These are phyloP conservation scores for Withania somnifera DNA, from an alignment of 305 asterid species.

Conservation along the genomic window DNA sequence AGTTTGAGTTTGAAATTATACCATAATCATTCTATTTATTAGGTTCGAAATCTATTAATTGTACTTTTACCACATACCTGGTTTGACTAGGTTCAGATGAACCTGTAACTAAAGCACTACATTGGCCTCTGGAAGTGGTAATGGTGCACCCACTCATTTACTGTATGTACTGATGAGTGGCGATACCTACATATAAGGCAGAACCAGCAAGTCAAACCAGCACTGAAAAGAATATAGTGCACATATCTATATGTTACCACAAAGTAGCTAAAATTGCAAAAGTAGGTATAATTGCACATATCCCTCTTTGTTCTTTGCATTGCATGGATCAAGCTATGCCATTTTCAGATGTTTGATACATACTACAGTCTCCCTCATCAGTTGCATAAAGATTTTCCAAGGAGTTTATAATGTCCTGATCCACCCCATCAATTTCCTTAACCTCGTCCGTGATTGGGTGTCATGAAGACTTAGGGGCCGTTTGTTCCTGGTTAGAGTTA, in stretches of 20 bases:
- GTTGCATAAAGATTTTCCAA: neutral
- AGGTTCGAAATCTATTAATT: neutral
- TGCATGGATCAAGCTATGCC: neutral
- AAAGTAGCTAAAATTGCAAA: neutral
- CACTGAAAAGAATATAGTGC: neutral
- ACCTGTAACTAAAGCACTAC: neutral
- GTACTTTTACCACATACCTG: neutral
- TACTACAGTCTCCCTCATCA: neutral
- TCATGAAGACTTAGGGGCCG: too few relatives aligned
- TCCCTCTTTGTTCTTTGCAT: neutral
- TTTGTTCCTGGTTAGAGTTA: too few relatives aligned
- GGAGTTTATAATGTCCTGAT: neutral
- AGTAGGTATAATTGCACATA: neutral
- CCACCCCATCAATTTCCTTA: neutral
- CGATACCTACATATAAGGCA: neutral
- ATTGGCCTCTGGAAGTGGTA: neutral
- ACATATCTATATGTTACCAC: neutral
- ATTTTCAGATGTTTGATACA: neutral
- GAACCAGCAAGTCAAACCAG: neutral
- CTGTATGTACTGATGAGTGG: neutral
- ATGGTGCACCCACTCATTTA: neutral
- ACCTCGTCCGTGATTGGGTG: too few relatives aligned
- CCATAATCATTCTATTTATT: neutral
- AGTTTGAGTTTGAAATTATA: neutral
- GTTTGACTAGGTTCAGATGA: neutral